Conservation (phyloP, 345 rosid species). For the Euclidium syriacum region DNA sequence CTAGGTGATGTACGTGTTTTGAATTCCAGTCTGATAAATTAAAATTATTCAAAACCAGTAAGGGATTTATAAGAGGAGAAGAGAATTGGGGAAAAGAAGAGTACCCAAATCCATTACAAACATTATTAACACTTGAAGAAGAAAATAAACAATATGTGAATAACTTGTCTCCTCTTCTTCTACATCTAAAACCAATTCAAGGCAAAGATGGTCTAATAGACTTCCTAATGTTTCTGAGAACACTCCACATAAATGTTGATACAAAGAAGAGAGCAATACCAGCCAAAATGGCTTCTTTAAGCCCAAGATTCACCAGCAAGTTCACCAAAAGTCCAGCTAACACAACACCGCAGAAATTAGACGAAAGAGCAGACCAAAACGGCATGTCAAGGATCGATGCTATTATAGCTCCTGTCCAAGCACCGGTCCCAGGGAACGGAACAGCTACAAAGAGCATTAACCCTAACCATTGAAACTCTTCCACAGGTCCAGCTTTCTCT, state of each 20-base stretch:
- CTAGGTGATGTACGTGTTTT: no score
- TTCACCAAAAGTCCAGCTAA: slow-evolving; percentile 81
- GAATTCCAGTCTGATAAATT: no score
- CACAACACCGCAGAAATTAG: slow-evolving; percentile 78
- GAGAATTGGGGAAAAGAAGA: background rate
- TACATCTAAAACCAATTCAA: slow-evolving; percentile 3
- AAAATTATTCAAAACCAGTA: no score
- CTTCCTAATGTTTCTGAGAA: slow-evolving; percentile 58
- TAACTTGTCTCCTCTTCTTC: slow-evolving; percentile 1
- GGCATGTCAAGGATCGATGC: slow-evolving; percentile 91
- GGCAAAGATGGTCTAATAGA: slow-evolving; percentile 37
- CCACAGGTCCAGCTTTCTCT: slow-evolving; percentile 82
- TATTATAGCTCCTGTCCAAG: slow-evolving; percentile 91
- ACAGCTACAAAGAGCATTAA: slow-evolving; percentile 96
- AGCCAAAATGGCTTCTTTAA: slow-evolving; percentile 60
- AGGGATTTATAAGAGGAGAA: background rate
- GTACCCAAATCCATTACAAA: background rate
- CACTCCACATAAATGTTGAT: slow-evolving; percentile 82
- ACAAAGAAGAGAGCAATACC: slow-evolving; percentile 64
- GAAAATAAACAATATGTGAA: background rate
- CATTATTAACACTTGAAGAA: slow-evolving; percentile 4
- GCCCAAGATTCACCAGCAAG: slow-evolving; percentile 77
- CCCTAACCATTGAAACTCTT: slow-evolving; percentile 91
- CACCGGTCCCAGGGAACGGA: slow-evolving; percentile 95
- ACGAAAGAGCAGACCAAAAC: slow-evolving; percentile 70